Evolutionary conservation across 257 asterid genomes (phyloP), one percentile per base, ranked within the genome.

Genomic region (Lithospermum erythrorhizon): DNA sequence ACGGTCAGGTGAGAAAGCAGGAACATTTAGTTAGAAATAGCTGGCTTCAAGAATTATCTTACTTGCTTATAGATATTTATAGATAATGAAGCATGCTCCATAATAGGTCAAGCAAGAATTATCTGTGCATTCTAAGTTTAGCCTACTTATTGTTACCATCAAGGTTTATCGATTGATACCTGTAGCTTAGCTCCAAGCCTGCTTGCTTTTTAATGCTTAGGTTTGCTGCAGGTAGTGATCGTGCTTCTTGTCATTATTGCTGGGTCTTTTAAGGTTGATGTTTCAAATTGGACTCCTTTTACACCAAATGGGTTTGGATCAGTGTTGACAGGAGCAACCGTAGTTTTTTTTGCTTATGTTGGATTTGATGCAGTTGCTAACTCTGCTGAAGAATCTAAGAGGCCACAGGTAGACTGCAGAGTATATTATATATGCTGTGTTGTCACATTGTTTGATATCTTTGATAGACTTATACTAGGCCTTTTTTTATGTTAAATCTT

Each of bases 301-400:
- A 86, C 85, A 58, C 98, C 98, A 66, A 71, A 88, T 69, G 98
- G 97, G 48, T 66, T 67, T 58, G 75, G 79, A 69, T 63, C 87
- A 55, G 67, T 91, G 68, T 58, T 91, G 78, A 91, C 97, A 10
- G 96, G 95, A 74, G 98, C 96, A 68, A 88, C 97, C 18, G 90
- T 91, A 51, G 97, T 84, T 66, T 91, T 91, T 83, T 91, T 91
- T 77, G 94, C 98, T 58, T 91, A 91, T 67, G 97, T 88, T 63
- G 98, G 97, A 67, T 91, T 91, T 69, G 96, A 91, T 72, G 96
- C 95, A 15, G 98, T 91, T 65, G 98, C 98, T 65, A 91, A 88
- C 73, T 88, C 98, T 70, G 98, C 98, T 1, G 98, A 91, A 81
- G 98, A 91, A 78, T 76, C 95, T 65, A 91, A 86, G 82, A 88